Conservation (phyloP, 345 rosid genomes). For the Citrus mangshanensis region DNA sequence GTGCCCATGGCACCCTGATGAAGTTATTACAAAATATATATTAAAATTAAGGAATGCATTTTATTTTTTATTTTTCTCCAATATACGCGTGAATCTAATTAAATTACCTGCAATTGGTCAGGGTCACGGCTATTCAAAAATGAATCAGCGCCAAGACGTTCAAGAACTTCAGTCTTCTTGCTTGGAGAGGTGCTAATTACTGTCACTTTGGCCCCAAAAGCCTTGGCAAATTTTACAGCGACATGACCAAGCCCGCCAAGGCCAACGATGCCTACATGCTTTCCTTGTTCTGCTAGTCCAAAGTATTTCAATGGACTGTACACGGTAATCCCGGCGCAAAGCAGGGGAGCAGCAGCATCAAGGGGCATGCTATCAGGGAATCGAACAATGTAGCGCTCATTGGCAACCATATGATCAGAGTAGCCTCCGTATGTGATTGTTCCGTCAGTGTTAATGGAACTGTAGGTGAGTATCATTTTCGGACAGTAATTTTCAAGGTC, state of each 20-base stretch:
- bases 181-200: constrained; percentile 2
- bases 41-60: too few species aligned
- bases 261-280: constrained; percentile 6
- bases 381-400: neutral
- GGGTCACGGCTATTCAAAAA: neutral
- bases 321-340: constrained; percentile 5
- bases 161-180: constrained; percentile 1
- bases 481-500: constrained; percentile 7
- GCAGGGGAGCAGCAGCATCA: constrained; percentile 5
- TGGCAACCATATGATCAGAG: neutral
- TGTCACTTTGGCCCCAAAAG: neutral
- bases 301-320: constrained; percentile 4
- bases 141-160: constrained; percentile 7
- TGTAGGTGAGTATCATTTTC: neutral
- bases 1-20: constrained; percentile 28
- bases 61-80: too few species aligned
- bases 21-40: too few species aligned
- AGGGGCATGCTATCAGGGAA: neutral
- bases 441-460: neutral
- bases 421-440: constrained; percentile 1
- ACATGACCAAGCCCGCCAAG: constrained; percentile 13
- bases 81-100: neutral
- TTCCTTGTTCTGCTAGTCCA: neutral
- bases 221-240: constrained; percentile 1
- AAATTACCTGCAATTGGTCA: constrained; percentile 1